Evolutionary conservation across 164 flowering plant species (phyloP).

Genomic region (Berberis vulgaris): DNA sequence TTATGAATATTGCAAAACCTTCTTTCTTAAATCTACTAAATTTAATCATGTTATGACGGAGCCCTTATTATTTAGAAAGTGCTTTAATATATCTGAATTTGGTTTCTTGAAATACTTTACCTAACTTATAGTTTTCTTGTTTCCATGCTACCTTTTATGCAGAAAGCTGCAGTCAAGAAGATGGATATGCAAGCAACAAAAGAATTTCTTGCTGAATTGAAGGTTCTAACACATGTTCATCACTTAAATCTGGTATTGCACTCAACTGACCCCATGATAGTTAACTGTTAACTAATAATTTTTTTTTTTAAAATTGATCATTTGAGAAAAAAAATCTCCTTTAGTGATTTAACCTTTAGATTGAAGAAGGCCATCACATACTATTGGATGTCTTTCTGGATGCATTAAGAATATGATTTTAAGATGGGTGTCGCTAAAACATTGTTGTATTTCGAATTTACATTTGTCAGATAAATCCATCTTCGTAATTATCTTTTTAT

Average conservation of each 20-base stretch:
- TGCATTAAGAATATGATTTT: no score
- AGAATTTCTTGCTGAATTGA: conserved; percentile 82
- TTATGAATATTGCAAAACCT: no score
- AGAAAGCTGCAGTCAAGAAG: conserved; percentile 96
- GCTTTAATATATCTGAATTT: no score
- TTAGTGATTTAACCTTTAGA: no score
- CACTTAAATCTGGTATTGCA: conserved; percentile 78
- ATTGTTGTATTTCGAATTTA: no score
- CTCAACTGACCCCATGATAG: neutral
- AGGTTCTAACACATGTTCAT: conserved; percentile 79
- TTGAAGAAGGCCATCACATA: no score
- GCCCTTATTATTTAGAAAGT: no score
- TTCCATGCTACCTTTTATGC: conserved; percentile 6
- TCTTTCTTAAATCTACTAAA: no score
- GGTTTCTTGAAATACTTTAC: neutral
- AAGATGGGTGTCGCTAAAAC: no score
- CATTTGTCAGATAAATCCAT: neutral
- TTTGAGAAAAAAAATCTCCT: no score
- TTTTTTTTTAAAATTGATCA: neutral
- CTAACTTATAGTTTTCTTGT: neutral
- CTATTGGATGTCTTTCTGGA: no score
- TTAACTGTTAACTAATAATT: neutral
- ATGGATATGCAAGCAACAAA: conserved; percentile 91
- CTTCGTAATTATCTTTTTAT: neutral
- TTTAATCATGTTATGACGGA: no score